Conservation (phyloP, 495 filamentous ascomycete species). For the Trypethelium eluteriae region DNA sequence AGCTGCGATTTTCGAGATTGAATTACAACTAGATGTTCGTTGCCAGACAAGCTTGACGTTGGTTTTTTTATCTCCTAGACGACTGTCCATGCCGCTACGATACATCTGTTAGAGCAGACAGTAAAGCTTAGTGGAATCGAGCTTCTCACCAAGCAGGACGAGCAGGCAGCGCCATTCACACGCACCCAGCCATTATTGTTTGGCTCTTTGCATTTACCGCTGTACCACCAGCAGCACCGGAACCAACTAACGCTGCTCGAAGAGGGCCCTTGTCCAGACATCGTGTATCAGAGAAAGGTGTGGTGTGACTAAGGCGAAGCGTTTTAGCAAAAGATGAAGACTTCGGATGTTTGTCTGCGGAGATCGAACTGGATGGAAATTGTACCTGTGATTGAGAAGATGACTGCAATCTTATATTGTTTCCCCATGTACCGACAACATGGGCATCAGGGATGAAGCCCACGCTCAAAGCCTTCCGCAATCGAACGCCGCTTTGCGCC, state of each 20-base stretch:
- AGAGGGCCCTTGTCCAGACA: neutral
- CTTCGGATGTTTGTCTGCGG: neutral
- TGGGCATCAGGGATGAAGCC: neutral
- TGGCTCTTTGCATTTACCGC: neutral
- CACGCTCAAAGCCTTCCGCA: too few relatives aligned
- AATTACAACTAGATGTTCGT: neutral
- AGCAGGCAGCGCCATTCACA: neutral
- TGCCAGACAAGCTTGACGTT: neutral
- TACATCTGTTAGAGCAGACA: neutral
- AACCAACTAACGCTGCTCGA: neutral
- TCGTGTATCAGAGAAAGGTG: neutral
- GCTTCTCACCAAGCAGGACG: neutral
- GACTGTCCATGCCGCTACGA: neutral
- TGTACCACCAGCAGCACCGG: neutral
- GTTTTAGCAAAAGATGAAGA: neutral
- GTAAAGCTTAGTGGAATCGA: neutral
- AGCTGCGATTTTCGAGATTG: neutral
- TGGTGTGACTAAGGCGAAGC: neutral
- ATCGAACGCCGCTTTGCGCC: neutral
- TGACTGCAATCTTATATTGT: neutral
- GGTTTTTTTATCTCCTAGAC: neutral
- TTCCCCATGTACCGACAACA: neutral
- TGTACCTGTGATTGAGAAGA: neutral
- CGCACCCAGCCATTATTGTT: neutral
- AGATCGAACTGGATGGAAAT: neutral